phyloP scores from a whole-genome alignment of 192 early-diverging fungal genomes.

The Linderina pennispora region DNA sequence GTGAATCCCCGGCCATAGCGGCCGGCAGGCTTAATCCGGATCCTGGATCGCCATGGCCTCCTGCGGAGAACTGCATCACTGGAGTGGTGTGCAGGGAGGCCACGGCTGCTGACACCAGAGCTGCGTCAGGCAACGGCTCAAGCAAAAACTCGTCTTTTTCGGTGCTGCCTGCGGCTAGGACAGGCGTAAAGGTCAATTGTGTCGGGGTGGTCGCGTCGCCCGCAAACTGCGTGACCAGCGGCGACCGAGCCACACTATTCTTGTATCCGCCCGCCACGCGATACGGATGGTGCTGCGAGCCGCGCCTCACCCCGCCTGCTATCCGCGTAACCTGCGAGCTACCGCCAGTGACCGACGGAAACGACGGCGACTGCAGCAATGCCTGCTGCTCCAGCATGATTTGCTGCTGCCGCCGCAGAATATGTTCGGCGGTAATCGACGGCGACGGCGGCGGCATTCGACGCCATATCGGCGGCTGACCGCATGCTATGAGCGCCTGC shows the following conservation, averaged over 20 bases:
- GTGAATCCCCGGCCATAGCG: too few relatives aligned
- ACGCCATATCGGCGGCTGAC: too few relatives aligned
- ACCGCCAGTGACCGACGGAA: too few relatives aligned
- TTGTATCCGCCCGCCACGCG: background rate
- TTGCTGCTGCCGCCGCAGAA: constrained; percentile 31
- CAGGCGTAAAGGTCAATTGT: background rate
- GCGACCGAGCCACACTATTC: background rate
- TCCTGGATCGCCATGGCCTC: constrained; percentile 2
- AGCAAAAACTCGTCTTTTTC: constrained; percentile 8
- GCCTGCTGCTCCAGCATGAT: background rate
- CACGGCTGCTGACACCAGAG: background rate
- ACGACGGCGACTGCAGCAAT: constrained; percentile 10
- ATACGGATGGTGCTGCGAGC: constrained; percentile 25
- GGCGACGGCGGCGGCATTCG: constrained; percentile 37
- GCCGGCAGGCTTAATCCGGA: background rate
- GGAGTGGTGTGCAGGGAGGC: background rate
- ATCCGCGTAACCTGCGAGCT: too few relatives aligned
- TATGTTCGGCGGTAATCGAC: constrained; percentile 34
- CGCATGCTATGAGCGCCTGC: background rate
- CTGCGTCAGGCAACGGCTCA: constrained; percentile 1
- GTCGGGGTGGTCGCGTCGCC: background rate
- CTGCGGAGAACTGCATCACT: background rate
- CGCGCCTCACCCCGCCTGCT: too few relatives aligned
- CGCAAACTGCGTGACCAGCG: background rate
- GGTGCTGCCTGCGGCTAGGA: background rate